Evolutionary conservation across 2,329 filamentous ascomycete genomes (phyloP).

Genomic region (Pyrenochaeta sp.): DNA sequence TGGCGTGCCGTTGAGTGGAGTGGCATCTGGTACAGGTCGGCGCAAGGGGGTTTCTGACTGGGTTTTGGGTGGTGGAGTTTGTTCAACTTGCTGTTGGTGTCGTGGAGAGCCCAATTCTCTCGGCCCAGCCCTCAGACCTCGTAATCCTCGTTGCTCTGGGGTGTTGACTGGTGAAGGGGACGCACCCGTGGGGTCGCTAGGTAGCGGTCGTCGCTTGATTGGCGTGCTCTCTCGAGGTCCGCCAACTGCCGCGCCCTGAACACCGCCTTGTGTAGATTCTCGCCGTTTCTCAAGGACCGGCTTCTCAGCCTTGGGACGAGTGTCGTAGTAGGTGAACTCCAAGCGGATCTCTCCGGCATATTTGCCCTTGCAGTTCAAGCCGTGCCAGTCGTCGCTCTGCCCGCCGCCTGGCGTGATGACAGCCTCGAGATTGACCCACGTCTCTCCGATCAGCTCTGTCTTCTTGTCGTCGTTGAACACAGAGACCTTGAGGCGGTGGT

Average conservation of each 20-base stretch:
- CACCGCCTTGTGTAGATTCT: slow-evolving; percentile 46
- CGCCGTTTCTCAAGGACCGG: slow-evolving; percentile 64
- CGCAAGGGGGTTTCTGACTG: slow-evolving; percentile 37
- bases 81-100: slow-evolving; percentile 33
- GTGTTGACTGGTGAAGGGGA: slow-evolving; percentile 50
- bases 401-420: slow-evolving; percentile 87
- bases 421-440: slow-evolving; percentile 83
- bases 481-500: slow-evolving; percentile 93
- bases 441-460: slow-evolving; percentile 94
- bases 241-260: slow-evolving; percentile 49
- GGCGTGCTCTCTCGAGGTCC: slow-evolving; percentile 65
- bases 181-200: slow-evolving; percentile 73
- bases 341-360: slow-evolving; percentile 95
- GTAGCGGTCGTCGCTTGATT: slow-evolving; percentile 84
- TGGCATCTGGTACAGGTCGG: slow-evolving; percentile 38
- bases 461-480: slow-evolving; percentile 99
- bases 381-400: slow-evolving; percentile 94
- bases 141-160: slow-evolving; percentile 41
- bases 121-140: slow-evolving; percentile 41
- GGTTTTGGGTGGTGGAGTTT: slow-evolving; percentile 27
- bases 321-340: slow-evolving; percentile 96
- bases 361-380: slow-evolving; percentile 85
- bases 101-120: slow-evolving; percentile 47
- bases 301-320: slow-evolving; percentile 81
- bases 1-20: slow-evolving; percentile 28